Base-by-base conservation (phyloP, 305 asterid species). In the Plantago coronopus region DNA sequence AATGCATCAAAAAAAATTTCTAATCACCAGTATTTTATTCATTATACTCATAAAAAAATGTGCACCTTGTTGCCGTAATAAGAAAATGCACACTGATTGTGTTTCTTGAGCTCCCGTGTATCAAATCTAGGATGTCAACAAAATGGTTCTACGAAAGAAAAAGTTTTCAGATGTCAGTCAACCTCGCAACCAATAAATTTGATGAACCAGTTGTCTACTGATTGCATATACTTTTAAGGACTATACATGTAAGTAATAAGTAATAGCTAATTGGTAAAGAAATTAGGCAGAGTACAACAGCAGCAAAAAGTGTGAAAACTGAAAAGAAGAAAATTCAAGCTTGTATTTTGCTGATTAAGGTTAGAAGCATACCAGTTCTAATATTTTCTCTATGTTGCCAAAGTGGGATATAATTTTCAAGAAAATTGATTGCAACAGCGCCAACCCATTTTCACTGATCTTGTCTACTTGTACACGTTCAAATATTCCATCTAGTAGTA, bases 21-120 rank as follows among this genome's bases (percentile, higher is more conserved):
- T 25, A 25, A 27, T 27, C 34, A 27, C 34, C 34, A 27, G 34
- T 27, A 1, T 34, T 34, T 34, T 8, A 34, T 34, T 34, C 40
- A 34, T 34, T 7, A 7, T 34, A 4, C 0, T 34, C 40, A 7
- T 34, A 20, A 25, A 64, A 44, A 60, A 60, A 64, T 54, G 27
- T 23, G 44, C 80, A 89, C 97, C 91, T 76, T 60, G 80, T 74
- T 43, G 88, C 93, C 71, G 81, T 75, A 55, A 69, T 78, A 70
- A 89, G 97, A 66, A 89, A 70, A 62, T 74, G 86, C 69, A 73
- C 58, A 61, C 74, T 79, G 75, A 87, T 63, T 37, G 72, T 69
- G 77, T 77, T 83, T 81, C 88, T 81, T 71, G 93, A 70, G 76
- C 85, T 80, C 82, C 95, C 97, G 62, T 66, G 79, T 89, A 76